A percentile compares a stretch with the other conserved stretches of the same genome.
These are phyloP conservation scores for Aspergillus sclerotialis DNA, from an alignment of 2,329 filamentous ascomycete genomes.

Conservation along the genomic window DNA sequence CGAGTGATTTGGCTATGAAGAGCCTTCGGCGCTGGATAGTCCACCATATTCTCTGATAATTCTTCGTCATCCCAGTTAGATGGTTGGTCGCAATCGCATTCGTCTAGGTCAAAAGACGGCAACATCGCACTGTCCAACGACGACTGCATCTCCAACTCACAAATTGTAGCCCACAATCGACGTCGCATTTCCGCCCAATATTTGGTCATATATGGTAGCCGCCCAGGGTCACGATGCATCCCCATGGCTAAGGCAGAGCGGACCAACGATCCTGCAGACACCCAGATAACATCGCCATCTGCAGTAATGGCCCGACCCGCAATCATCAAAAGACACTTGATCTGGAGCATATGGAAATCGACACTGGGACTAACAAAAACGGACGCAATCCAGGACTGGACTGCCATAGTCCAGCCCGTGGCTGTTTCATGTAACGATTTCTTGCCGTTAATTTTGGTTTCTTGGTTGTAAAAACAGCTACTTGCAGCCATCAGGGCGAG, in stretches of 20 bases:
- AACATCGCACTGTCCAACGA: constrained; percentile 28
- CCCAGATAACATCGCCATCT: constrained; percentile 29
- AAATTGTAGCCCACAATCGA: constrained; percentile 39
- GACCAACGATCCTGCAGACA: constrained; percentile 31
- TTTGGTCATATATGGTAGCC: constrained; percentile 24
- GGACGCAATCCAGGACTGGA: constrained; percentile 28
- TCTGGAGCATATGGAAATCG: constrained; percentile 25
- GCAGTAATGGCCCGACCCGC: constrained; percentile 24
- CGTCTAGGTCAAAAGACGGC: constrained; percentile 26
- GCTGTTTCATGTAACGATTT: constrained; percentile 42
- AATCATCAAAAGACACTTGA: constrained; percentile 26
- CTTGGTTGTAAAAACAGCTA: constrained; percentile 34
- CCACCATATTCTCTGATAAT: constrained; percentile 20
- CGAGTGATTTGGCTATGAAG: no score
- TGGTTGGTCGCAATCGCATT: constrained; percentile 31
- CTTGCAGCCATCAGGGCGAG: constrained; percentile 35
- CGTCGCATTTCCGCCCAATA: constrained; percentile 41
- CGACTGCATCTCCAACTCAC: constrained; percentile 35
- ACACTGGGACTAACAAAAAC: constrained; percentile 24
- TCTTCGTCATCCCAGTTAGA: constrained; percentile 33
- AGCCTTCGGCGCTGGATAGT: constrained; percentile 11
- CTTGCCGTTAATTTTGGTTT: constrained; percentile 13
- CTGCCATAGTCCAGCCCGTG: constrained; percentile 32
- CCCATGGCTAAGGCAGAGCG: constrained; percentile 38
- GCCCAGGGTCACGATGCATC: constrained; percentile 32